Evolutionary conservation across 805 yeast species (phyloP), one percentile per base, ranked within the genome.

Genomic region (Zygosaccharomyces gambellarensis): DNA sequence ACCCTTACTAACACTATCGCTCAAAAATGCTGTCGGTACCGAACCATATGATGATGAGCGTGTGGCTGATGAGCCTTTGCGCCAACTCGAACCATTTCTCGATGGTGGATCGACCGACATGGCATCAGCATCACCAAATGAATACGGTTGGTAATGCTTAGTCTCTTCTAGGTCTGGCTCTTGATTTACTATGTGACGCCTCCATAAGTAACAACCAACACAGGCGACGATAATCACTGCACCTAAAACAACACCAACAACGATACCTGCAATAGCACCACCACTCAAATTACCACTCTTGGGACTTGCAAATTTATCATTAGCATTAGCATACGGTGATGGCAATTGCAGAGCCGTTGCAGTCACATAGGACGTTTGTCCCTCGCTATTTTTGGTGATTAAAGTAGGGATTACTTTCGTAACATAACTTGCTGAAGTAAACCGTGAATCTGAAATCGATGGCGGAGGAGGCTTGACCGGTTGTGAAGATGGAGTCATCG

Each of bases 181-280:
- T 46, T 64, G 61, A 36, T 63, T 59, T 27, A 61, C 54, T 43
- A 61, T 59, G 48, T 75, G 70, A 28, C 75, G 72, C 48, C 75
- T 69, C 59, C 74, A 67, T 52, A 73, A 57, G 29, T 78, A 55
- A 58, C 79, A 68, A 41, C 77, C 60, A 5, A 73, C 62, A 8
- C 77, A 55, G 5, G 69, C 68, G 0, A 71, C 76, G 2, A 76
- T 32, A 9, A 67, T 58, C 21, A 68, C 63, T 5, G 59, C 46
- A 50, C 82, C 84, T 19, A 63, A 70, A 9, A 79, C 67, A 5
- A 71, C 72, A 25, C 84, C 85, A 36, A 78, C 69, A n/a, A 78
- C 84, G 25, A 80, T 76, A 41, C 85, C 85, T 8, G 82, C 84
- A 47, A 80, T 79, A 19, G 82, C 82, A 14, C 85, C 85, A 30